Evolutionary conservation across 1,284 basidiomycete genomes (phyloP), one percentile per base, ranked within the genome.

Genomic region (Ustilago bromivora): DNA sequence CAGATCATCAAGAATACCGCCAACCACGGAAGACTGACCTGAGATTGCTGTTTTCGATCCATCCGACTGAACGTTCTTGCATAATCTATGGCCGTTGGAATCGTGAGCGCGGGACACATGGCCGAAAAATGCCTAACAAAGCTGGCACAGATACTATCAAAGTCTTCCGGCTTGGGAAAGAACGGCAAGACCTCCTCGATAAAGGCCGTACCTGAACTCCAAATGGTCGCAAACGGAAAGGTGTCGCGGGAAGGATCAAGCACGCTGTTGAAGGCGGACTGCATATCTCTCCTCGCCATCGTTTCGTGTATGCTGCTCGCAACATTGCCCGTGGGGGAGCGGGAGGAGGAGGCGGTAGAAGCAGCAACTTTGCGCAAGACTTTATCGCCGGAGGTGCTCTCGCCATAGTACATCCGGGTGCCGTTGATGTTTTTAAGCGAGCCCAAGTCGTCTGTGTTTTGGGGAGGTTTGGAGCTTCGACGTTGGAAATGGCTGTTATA

Each of bases 201-300:
- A 46, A 77, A 77, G 2, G 65, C 72, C 2, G 66, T 70, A n/a
- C 72, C 72, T 9, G 72, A 75, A 51, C 57, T 57, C 76, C 76
- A 78, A 58, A 74, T 78, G 17, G 76, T 78, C 15, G 61, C 62
- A 47, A 78, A 78, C 12, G 76, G 76, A 23, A 74, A 78, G 3
- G 71, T 68, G n/a, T 75, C 71, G 35, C 64, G 64, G 32, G 71
- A 73, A 7, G 67, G 64, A 35, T 74, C 64, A 23, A 78, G 71
- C 4, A 78, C 59, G 49, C 64, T 63, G 65, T 67, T 71, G 67
- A 78, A 70, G 7, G 76, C 76, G 17, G 62, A 61, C 55, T 65
- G 76, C 55, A 78, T 52, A 31, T 78, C 71, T 41, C 60, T 52
- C 8, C 68, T 57, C 5, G 62, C 68, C 58, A 65, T 61, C 28